Evolutionary conservation across 2,329 filamentous ascomycete genomes (phyloP), one percentile per base, ranked within the genome.

Genomic region (Diplodia mutila): DNA sequence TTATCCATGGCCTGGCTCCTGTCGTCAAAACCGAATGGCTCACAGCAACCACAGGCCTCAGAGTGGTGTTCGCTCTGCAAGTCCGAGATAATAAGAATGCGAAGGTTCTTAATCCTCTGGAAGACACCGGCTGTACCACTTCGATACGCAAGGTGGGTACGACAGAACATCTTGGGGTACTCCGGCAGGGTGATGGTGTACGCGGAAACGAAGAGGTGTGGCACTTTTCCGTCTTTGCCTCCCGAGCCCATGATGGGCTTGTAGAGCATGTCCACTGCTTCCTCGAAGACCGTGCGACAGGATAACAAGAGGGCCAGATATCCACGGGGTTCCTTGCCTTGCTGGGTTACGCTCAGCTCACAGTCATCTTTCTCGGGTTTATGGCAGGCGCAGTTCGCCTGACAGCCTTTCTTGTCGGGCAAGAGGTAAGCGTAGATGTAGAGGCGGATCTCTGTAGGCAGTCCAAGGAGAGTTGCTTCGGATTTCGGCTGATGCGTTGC

Each of bases 221-320:
- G 18, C 8, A 53, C 25, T 23, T 1, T 11, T 11, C 27, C 16
- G 9, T 42, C 21, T 21, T 37, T 23, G n/a, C 12, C n/a, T 18
- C 37, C 18, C 4, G 23, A 2, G 8, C 25, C 16, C 0, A 29
- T 55, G 14, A 49, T 23, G 4, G 63, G 25, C 9, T 18, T 54
- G 25, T 67, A 67, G 6, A 67, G 55, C 1, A 55, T 6, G 0
- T 67, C 55, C 0, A 53, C 46, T 18, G 65, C 65, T 25, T 67
- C 65, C 1, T 21, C 6, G 55, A 63, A 37, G 6, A 67, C 27
- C 1, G 4, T 16, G 11, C 27, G 37, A 23, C 65, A 61, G 21
- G 55, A 48, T 1, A 37, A 4, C 3, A 67, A 7, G 16, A 67
- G 23, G 6, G 48, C 34, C 0, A 29, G 16, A 3, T 67, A 67